Evolutionary conservation across 2,329 filamentous ascomycete genomes (phyloP), one percentile per base, ranked within the genome.

Genomic region (Truncatella angustata): DNA sequence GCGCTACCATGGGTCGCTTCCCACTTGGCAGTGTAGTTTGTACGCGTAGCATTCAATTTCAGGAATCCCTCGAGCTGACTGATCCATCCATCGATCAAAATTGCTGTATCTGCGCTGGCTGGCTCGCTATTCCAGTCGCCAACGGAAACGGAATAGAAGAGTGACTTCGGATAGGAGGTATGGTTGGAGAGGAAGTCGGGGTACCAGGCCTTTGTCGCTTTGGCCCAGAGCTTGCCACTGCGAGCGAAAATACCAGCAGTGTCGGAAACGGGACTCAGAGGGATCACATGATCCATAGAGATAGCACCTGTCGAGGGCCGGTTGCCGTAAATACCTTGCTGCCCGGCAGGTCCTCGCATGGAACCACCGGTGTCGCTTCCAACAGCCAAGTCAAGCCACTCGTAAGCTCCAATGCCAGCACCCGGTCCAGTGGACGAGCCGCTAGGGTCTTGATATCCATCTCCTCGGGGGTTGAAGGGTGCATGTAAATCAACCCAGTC

Each of bases 161-260:
- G n/a, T n/a, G n/a, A n/a, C n/a, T n/a, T n/a, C n/a, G n/a, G n/a
- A n/a, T n/a, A n/a, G n/a, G n/a, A n/a, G n/a, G n/a, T n/a, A n/a
- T n/a, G n/a, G n/a, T 74, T 47, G 70, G 62, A 1, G 65, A 66
- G 2, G 60, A 20, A 28, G 64, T 56, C 58, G 73, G 68, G 47
- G 52, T 73, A 74, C 71, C 71, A 73, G 11, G 62, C 56, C 56
- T 70, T 71, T 2, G 68, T 58, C 36, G 72, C 72, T 18, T 66
- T 64, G 23, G 66, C 61, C 69, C 69, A 64, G 21, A 54, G 46
- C 6, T 39, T 47, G 3, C 60, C 57, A 24, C 63, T 50, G 3
- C 64, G 58, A 3, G 58, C 50, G 51, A 67, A 64, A 4, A 66
- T 56, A 2, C 65, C 63, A 3, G 61, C 59, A 0, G 63, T 66